These are phyloP conservation scores for Wickerhamiella siamensis DNA, from an alignment of 805 yeast species.

Conservation along the genomic window DNA sequence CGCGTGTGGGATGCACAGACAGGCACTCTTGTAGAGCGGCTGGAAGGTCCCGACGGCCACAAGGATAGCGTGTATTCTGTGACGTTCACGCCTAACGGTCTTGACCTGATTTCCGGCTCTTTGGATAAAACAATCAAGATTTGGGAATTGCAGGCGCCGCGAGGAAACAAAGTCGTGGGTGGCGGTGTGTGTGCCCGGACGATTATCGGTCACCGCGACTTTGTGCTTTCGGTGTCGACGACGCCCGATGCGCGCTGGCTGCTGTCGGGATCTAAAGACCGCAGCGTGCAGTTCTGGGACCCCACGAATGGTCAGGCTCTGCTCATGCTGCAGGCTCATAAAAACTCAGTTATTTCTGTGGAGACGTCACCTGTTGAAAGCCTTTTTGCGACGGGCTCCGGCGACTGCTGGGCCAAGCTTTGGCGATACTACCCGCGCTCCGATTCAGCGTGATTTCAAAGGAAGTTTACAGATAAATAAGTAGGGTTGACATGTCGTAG, in stretches of 20 bases:
- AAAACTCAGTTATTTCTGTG: conserved; percentile 88
- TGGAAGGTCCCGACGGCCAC: conserved; percentile 91
- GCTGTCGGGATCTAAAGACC: conserved; percentile 87
- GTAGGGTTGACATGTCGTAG: no score
- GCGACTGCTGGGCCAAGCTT: conserved; percentile 93
- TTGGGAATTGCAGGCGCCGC: conserved; percentile 65
- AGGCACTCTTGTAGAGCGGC: conserved; percentile 80
- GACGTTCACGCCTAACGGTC: conserved; percentile 81
- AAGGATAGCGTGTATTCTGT: conserved; percentile 92
- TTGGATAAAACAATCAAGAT: conserved; percentile 90
- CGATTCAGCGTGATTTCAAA: neutral
- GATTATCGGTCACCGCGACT: conserved; percentile 90
- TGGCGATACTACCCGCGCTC: conserved; percentile 45
- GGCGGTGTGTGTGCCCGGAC: conserved; percentile 65
- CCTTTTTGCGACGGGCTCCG: conserved; percentile 92
- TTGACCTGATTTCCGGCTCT: conserved; percentile 87
- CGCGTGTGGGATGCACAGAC: conserved; percentile 94
- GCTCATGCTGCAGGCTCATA: conserved; percentile 91
- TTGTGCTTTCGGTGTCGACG: conserved; percentile 83
- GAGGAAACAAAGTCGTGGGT: conserved; percentile 21
- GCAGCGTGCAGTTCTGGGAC: conserved; percentile 97
- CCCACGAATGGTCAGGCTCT: conserved; percentile 80
- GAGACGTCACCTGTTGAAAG: conserved; percentile 81
- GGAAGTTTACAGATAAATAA: neutral
- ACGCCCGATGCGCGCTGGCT: conserved; percentile 88